phyloP scores from a whole-genome alignment of 805 yeast genomes.

The Naumovozyma castellii region DNA sequence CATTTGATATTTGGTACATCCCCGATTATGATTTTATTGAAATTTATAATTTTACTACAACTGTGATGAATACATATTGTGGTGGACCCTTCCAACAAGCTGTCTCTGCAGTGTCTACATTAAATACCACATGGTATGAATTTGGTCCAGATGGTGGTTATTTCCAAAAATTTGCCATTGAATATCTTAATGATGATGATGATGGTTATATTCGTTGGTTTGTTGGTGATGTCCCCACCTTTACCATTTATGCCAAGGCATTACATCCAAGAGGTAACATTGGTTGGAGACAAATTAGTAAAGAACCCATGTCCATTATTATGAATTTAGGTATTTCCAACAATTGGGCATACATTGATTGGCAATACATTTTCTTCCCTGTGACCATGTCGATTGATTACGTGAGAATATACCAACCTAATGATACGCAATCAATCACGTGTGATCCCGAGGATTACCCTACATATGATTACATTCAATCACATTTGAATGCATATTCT shows the following conservation, averaged over 20 bases:
- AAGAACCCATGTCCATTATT: constrained; percentile 85
- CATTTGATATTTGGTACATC: constrained; percentile 82
- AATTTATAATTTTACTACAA: constrained; percentile 52
- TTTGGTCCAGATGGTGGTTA: constrained; percentile 38
- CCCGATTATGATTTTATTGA: constrained; percentile 77
- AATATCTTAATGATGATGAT: constrained; percentile 58
- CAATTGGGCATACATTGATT: constrained; percentile 85
- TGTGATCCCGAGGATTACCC: constrained; percentile 84
- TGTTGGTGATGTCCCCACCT: constrained; percentile 69
- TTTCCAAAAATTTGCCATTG: constrained; percentile 69
- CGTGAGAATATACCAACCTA: constrained; percentile 81
- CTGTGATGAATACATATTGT: constrained; percentile 76
- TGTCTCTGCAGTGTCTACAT: constrained; percentile 64
- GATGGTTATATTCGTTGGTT: constrained; percentile 76
- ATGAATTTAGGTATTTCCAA: constrained; percentile 80
- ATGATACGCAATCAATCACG: constrained; percentile 45
- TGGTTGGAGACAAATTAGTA: constrained; percentile 66
- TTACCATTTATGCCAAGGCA: constrained; percentile 60
- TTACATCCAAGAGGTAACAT: constrained; percentile 83
- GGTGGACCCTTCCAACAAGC: constrained; percentile 95
- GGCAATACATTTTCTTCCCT: constrained; percentile 74
- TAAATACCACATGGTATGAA: constrained; percentile 76
- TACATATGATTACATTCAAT: constrained; percentile 66
- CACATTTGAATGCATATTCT: constrained; percentile 57
- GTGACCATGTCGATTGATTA: constrained; percentile 63